Conservation (phyloP, 805 yeast genomes). For the Saccharomycopsis synnaedendra region DNA sequence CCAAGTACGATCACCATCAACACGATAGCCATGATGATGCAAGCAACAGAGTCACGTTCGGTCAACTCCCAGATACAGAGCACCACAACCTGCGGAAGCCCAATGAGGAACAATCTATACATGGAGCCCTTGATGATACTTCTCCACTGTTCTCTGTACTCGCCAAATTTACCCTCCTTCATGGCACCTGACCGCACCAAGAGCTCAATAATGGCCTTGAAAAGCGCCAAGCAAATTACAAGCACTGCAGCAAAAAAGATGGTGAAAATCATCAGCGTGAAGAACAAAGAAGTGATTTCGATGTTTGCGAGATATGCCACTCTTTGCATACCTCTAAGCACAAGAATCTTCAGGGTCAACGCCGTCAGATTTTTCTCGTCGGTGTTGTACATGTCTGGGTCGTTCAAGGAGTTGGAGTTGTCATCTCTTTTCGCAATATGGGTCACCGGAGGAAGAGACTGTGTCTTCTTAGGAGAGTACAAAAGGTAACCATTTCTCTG, state of each 20-base stretch:
- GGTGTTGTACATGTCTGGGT: conserved; percentile 48
- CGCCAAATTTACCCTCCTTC: conserved; percentile 54
- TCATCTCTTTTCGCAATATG: conserved; percentile 11
- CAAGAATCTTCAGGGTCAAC: conserved; percentile 57
- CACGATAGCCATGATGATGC: conserved; percentile 67
- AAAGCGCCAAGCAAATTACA: conserved; percentile 42
- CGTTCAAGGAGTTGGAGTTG: conserved; percentile 35
- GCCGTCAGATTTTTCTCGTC: conserved; percentile 51
- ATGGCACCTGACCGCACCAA: conserved; percentile 46
- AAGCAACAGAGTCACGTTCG: conserved; percentile 72
- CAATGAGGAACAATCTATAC: conserved; percentile 70
- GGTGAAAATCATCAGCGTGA: conserved; percentile 80
- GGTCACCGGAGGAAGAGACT: background rate
- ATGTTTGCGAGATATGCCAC: conserved; percentile 77
- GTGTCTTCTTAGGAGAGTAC: background rate
- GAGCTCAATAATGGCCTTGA: conserved; percentile 61
- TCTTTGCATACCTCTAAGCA: conserved; percentile 85
- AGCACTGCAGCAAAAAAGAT: conserved; percentile 61
- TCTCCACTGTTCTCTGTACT: conserved; percentile 75
- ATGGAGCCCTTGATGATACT: conserved; percentile 80
- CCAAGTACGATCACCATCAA: conserved; percentile 46
- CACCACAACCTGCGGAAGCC: conserved; percentile 78
- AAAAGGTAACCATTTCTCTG: conserved; percentile 3
- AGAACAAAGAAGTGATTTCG: conserved; percentile 75
- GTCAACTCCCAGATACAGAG: conserved; percentile 86